phyloP scores from a whole-genome alignment of 306 rosid genomes.

The Cicer chorassanicum region DNA sequence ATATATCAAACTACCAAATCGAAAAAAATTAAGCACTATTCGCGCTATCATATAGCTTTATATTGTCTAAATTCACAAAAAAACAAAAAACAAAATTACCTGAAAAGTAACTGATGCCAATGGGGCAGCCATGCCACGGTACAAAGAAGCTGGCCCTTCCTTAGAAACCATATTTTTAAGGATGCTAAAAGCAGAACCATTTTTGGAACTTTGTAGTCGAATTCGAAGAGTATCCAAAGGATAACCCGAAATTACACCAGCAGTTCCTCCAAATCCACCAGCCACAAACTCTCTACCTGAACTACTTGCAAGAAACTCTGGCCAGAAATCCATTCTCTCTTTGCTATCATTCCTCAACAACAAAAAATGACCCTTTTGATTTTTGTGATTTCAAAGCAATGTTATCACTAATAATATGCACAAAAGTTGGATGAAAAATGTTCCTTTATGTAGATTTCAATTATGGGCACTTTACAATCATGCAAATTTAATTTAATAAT shows the following conservation, averaged over 20 bases:
- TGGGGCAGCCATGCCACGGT: conserved; percentile 89
- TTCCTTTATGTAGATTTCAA: not conserved
- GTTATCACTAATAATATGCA: not conserved
- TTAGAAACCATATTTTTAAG: conserved; percentile 56
- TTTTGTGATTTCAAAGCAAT: not conserved
- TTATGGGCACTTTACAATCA: not conserved
- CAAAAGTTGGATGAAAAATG: not conserved
- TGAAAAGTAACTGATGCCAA: conserved; percentile 86
- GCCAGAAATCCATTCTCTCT: conserved; percentile 77
- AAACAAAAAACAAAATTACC: conserved; percentile 43
- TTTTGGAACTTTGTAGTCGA: conserved; percentile 58
- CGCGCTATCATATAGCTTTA: not conserved
- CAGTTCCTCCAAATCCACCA: conserved; percentile 87
- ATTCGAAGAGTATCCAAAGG: conserved; percentile 83
- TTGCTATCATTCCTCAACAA: conserved; percentile 44
- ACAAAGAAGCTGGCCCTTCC: conserved; percentile 74
- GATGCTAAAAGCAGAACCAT: conserved; percentile 65
- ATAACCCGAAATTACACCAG: conserved; percentile 81
- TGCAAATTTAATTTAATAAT: not conserved
- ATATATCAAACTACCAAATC: too few relatives aligned
- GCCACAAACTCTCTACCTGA: conserved; percentile 93
- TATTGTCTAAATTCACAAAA: not conserved
- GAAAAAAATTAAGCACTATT: not conserved
- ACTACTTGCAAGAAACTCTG: conserved; percentile 74
- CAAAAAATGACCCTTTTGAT: conserved; percentile 5